Evolutionary conservation across 1,284 basidiomycete species (phyloP).

Genomic region (Pascua guehoae): DNA sequence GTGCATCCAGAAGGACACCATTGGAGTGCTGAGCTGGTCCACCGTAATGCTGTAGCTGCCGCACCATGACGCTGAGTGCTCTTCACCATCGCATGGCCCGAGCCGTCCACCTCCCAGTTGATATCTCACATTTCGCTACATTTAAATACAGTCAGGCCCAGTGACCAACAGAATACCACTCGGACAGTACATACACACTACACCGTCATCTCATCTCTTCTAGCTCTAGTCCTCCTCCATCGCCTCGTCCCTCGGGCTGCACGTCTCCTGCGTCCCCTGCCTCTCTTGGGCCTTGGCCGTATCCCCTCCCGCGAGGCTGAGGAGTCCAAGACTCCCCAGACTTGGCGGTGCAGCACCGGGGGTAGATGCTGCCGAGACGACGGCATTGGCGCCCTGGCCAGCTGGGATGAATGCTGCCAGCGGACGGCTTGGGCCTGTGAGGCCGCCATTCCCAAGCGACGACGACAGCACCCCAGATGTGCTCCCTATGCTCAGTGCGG

Average conservation of each 20-base stretch:
- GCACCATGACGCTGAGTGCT: too few relatives aligned
- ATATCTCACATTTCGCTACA: background rate
- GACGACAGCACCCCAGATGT: conserved; percentile 30
- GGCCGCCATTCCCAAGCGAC: conserved; percentile 23
- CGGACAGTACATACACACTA: too few relatives aligned
- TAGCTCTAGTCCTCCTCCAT: conserved; percentile 6
- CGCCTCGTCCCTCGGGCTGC: background rate
- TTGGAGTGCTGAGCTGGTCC: too few relatives aligned
- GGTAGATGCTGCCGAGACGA: conserved; percentile 10
- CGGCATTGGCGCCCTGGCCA: conserved; percentile 16
- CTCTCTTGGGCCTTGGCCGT: background rate
- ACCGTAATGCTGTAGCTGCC: too few relatives aligned
- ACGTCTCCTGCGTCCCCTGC: background rate
- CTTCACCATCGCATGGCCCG: too few relatives aligned
- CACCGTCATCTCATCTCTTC: background rate
- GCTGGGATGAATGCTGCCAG: conserved; percentile 31
- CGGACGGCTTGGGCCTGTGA: conserved; percentile 7
- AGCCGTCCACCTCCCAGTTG: too few relatives aligned
- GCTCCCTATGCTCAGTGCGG: conserved; percentile 41
- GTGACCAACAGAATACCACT: background rate
- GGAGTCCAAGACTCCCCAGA: conserved; percentile 37
- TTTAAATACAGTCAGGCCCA: background rate
- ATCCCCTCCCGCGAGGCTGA: conserved; percentile 22
- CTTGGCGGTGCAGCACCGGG: conserved; percentile 18
- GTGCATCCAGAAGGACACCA: too few relatives aligned